Evolutionary conservation across 352 stramenopile species (phyloP), one percentile per base, ranked within the genome.

Genomic region (Globisporangium paddicum): DNA sequence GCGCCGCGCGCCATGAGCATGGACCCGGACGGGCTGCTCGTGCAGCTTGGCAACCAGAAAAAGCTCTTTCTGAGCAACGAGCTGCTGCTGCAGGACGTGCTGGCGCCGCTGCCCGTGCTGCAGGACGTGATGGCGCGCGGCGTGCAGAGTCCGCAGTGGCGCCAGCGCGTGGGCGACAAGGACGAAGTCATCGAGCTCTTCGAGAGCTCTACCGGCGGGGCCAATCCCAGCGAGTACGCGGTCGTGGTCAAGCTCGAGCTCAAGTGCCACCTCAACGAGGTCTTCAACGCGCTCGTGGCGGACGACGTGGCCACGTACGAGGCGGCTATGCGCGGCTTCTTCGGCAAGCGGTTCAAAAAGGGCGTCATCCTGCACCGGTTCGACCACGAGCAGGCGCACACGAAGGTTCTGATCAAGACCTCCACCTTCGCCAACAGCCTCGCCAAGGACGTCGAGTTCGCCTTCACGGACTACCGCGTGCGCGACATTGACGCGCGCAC

Each of bases 221-320:
- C 5, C 3, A 50, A 5, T 21, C 50, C 26, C 6, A 49, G 44
- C 48, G 51, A 48, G 44, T 69, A 89, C 49, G 76, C 73, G 0
- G 47, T 77, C 6, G 64, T 77, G 34, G 68, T 71, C 48, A 81
- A 82, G 53, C 75, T 70, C 4, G 72, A 80, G 59, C 57, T 89
- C n/a, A 64, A 60, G 0, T 86, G 72, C 53, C 76, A 87, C 55
- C 42, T 89, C 44, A 87, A 89, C 54, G 79, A 89, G 35, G 72
- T 78, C n/a, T 59, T 82, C 41, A 87, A 79, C 52, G 73, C 84
- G 42, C 38, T 87, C 34, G 44, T 81, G 18, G 64, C 77, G 28
- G 68, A 67, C 30, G 66, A 85, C 18, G 67, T 70, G 28, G 55
- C 66, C n/a, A 65, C 63, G 28, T 86, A 76, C 35, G 67, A 80